Evolutionary conservation across 2,329 filamentous ascomycete species (phyloP).

Genomic region (Cercospora citrullina): DNA sequence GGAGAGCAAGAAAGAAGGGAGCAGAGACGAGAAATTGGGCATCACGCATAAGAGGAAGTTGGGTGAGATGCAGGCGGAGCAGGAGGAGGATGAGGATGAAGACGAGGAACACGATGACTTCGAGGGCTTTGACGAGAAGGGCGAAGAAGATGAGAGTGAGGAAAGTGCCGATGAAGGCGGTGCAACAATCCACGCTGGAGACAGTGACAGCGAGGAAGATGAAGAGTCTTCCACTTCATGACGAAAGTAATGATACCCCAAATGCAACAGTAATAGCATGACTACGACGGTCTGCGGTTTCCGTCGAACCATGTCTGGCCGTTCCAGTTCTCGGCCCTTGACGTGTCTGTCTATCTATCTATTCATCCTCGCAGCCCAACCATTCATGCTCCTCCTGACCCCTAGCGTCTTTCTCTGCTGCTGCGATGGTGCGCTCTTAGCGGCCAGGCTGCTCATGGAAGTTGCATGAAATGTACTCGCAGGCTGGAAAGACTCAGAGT

Average conservation of each 20-base stretch:
- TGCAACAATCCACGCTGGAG: slow-evolving; percentile 16
- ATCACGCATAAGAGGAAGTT: slow-evolving; percentile 83
- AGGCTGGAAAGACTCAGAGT: slow-evolving; percentile 32
- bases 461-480: slow-evolving; percentile 49
- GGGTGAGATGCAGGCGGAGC: slow-evolving; percentile 45
- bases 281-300: background rate
- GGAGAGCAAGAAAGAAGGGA: slow-evolving; percentile 54
- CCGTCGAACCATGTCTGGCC: background rate
- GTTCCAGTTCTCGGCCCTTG: background rate
- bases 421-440: slow-evolving; percentile 21
- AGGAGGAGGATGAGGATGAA: slow-evolving; percentile 32
- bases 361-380: slow-evolving; percentile 41
- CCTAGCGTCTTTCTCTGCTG: slow-evolving; percentile 51
- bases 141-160: slow-evolving; percentile 31
- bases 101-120: slow-evolving; percentile 31
- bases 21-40: slow-evolving; percentile 74
- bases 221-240: background rate
- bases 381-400: slow-evolving; percentile 52
- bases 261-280: background rate
- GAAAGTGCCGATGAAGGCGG: slow-evolving; percentile 16
- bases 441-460: slow-evolving; percentile 38
- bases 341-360: background rate
- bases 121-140: slow-evolving; percentile 39
- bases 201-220: slow-evolving; percentile 10
- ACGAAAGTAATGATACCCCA: slow-evolving; percentile 21